Evolutionary conservation across 202 grass and related monocot genomes (phyloP).

Genomic region (Brachypodium distachyon): DNA sequence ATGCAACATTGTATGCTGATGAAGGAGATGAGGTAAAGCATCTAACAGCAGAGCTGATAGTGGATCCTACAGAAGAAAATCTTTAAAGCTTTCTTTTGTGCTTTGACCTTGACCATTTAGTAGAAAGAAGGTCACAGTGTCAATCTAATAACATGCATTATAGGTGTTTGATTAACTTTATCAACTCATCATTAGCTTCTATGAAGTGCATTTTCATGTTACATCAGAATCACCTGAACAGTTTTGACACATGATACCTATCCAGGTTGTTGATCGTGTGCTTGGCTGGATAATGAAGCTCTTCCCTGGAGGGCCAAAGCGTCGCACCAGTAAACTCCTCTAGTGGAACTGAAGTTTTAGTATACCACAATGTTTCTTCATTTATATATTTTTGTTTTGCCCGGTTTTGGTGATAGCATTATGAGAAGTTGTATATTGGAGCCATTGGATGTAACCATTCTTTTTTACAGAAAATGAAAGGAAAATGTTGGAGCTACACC

Average conservation of each 20-base stretch:
- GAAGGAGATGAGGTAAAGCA: constrained; percentile 92
- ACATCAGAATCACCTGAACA: background rate
- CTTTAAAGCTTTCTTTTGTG: background rate
- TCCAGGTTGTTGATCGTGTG: constrained; percentile 83
- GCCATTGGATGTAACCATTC: constrained; percentile 45
- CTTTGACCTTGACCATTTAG: background rate
- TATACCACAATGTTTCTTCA: constrained; percentile 32
- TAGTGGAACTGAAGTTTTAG: constrained; percentile 44
- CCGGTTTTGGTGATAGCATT: constrained; percentile 32
- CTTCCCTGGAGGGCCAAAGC: constrained; percentile 88
- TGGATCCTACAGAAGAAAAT: background rate
- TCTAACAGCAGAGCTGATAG: background rate
- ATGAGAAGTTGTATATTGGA: constrained; percentile 53
- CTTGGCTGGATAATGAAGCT: constrained; percentile 99
- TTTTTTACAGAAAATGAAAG: constrained; percentile 40
- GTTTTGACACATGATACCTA: constrained; percentile 2
- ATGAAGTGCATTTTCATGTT: background rate
- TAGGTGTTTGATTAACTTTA: background rate
- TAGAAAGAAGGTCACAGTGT: background rate
- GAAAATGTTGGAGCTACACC: constrained; percentile 19
- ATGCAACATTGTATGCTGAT: constrained; percentile 84
- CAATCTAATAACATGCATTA: background rate
- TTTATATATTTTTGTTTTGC: constrained; percentile 36
- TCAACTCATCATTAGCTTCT: background rate
- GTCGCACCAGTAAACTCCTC: constrained; percentile 87